These are phyloP conservation scores for Endoconidiophora laricicola DNA, from an alignment of 2,329 filamentous ascomycete genomes.

Conservation along the genomic window DNA sequence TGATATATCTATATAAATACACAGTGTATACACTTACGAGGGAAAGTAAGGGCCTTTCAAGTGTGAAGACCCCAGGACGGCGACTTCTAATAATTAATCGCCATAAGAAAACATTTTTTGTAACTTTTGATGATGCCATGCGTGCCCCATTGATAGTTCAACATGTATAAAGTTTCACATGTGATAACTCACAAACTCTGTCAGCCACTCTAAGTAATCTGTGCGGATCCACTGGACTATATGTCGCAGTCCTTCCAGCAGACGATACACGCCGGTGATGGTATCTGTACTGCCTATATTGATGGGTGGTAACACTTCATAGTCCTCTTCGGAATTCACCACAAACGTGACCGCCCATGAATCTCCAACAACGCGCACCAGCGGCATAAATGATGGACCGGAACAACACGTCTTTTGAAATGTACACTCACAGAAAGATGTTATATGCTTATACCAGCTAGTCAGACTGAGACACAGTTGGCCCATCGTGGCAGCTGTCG, in stretches of 20 bases:
- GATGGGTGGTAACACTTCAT: constrained; percentile 8
- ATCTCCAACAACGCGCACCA: constrained; percentile 7
- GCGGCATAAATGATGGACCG: constrained; percentile 9
- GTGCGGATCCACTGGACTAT: constrained; percentile 7
- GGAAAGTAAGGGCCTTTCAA: too few relatives aligned
- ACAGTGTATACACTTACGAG: too few relatives aligned
- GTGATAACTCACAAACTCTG: constrained; percentile 9
- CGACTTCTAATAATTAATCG: neutral
- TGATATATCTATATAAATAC: too few relatives aligned
- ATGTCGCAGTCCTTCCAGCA: constrained; percentile 6
- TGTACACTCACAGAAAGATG: constrained; percentile 8
- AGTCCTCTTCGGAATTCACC: constrained; percentile 9
- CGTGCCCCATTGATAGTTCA: too few relatives aligned
- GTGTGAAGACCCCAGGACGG: too few relatives aligned
- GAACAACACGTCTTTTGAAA: constrained; percentile 4
- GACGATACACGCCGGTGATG: constrained; percentile 8
- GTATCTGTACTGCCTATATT: constrained; percentile 11
- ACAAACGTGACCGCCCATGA: constrained; percentile 10
- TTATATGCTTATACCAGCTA: constrained; percentile 6
- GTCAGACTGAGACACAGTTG: constrained; percentile 5
- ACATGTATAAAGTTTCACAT: neutral
- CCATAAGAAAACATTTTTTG: neutral
- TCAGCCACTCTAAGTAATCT: constrained; percentile 10
- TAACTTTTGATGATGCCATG: neutral
- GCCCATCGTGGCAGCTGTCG: neutral